Evolutionary conservation across 2,329 filamentous ascomycete genomes (phyloP), one percentile per base, ranked within the genome.

Genomic region (Fusarium nurragi): DNA sequence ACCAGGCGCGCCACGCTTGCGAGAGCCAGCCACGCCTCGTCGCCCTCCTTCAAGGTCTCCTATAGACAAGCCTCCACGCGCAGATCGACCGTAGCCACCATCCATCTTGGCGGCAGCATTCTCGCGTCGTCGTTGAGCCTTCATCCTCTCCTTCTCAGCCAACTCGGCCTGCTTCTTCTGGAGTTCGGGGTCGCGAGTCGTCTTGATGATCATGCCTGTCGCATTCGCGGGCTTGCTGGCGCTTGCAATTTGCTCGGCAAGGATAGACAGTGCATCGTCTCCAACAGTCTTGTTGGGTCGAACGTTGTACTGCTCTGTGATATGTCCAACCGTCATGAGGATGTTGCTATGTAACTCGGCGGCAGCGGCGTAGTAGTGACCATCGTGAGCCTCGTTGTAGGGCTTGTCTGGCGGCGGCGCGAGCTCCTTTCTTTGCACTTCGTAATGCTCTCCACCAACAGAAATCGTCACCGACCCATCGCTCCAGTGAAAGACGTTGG

Each of bases 381-480:
- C 86, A 69, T 94, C 91, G 61, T 89, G 85, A 25, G 87, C 81
- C 69, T 89, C 85, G 60, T 88, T 81, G 79, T 91, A 90, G 3
- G 84, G 81, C 70, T 88, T 85, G 70, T 81, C 78, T 13, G 78
- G 79, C 3, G 83, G 79, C 3, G 90, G 89, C 3, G 90, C 90
- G 44, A 93, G 85, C 22, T 83, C 78, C 77, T 92, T 93, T 69
- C 86, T 88, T 63, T 88, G 84, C 41, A 94, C 84, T 71, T 93
- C 90, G 79, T 90, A 94, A 71, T 94, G 91, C 64, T 89, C 87
- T 58, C 87, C 88, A 14, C 90, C 91, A 22, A 94, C 82, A n/a
- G 90, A 86, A 22, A 94, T 80, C 12, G 90, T 93, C 16, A 92
- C 80, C 5, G 89, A 92, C 25, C 91, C 91, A 72, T 94, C 91